Evolutionary conservation across 2,329 filamentous ascomycete species (phyloP).

Genomic region (Colletotrichum tanaceti): DNA sequence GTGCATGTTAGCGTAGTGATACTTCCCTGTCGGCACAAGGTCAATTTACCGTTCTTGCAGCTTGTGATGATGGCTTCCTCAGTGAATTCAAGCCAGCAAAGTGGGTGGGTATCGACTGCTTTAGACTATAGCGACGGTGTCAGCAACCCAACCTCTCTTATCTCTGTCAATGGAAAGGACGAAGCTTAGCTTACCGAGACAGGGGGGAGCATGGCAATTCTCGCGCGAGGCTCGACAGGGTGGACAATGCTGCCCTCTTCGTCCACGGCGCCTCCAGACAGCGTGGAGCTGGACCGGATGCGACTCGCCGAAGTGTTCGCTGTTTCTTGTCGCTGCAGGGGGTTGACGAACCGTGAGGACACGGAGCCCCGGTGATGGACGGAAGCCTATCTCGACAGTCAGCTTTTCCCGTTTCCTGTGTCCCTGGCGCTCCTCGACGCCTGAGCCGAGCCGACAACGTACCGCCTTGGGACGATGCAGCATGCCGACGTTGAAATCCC

Average conservation of each 20-base stretch:
- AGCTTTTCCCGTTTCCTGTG: slow-evolving; percentile 35
- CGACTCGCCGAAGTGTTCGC: slow-evolving; percentile 69
- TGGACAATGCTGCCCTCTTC: slow-evolving; percentile 76
- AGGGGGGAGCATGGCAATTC: slow-evolving; percentile 87
- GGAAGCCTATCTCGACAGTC: slow-evolving; percentile 56
- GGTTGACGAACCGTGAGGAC: slow-evolving; percentile 60
- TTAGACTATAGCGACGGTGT: slow-evolving; percentile 70
- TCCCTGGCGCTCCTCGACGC: neutral
- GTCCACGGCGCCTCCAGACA: slow-evolving; percentile 59
- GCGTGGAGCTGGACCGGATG: slow-evolving; percentile 77
- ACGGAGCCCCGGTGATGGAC: slow-evolving; percentile 67
- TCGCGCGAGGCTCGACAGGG: slow-evolving; percentile 84
- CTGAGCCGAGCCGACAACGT: slow-evolving; percentile 51
- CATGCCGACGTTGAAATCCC: slow-evolving; percentile 99
- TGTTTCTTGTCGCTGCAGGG: slow-evolving; percentile 69
- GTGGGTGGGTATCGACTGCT: slow-evolving; percentile 83
- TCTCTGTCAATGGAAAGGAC: neutral
- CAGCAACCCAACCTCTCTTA: slow-evolving; percentile 14
- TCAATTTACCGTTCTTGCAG: slow-evolving; percentile 83
- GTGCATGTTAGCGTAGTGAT: slow-evolving; percentile 6
- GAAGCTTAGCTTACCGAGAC: slow-evolving; percentile 75
- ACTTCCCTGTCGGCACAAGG: slow-evolving; percentile 37
- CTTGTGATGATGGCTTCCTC: slow-evolving; percentile 93
- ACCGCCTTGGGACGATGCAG: slow-evolving; percentile 89
- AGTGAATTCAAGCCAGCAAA: slow-evolving; percentile 93